Base-by-base conservation (phyloP, 2,329 filamentous ascomycete species). In the Penicillium thymicola region DNA sequence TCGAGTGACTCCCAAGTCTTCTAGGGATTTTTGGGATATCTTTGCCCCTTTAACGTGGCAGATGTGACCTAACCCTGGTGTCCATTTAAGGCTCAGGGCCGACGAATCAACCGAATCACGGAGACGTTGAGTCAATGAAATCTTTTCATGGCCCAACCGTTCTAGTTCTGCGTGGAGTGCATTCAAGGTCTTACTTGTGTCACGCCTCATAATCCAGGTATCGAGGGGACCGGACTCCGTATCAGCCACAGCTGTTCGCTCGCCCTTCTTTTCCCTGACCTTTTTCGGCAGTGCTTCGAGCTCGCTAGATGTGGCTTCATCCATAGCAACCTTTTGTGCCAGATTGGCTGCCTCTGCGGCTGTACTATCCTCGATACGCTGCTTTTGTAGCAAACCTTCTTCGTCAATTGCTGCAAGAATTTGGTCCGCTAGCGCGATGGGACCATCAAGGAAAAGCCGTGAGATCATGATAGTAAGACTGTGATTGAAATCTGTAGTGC, bases 341-440 rank as follows among this genome's bases (percentile, higher is more conserved):
- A 96, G 78, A 1, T 84, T 83, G 25, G 89, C 83, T 65, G 94
- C 85, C 58, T 88, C 84, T 21, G 81, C 84, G 0, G 86, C 85
- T 60, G 90, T 85, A 51, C 82, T 85, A 59, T 93, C 87, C 64
- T 94, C 86, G 1, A 88, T 81, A 36, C 88, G 84, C 66, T 97
- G 92, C 66, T 90, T 87, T 63, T 90, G 85, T 16, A 86, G 81
- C n/a, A 97, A 78, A 0, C 92, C 90, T 60, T 97, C 92, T 75
- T 97, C 94, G 67, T 99, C 94, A 56, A 99, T 96, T 4, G 93
- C 87, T 3, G 83, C 79, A 48, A 83, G 77, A 57, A 99, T 96
- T 23, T 82, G 83, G 23, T 79, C 75, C 2, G 92, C 89, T 5
- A 97, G 82, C 41, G 83, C 80, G 11, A 79, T 76, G 0, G 92